Percentiles rank a stretch among this genome's conserved stretches.
Evolutionary conservation across 306 rosid species (phyloP).

Genomic region (Canavalia gladiata): DNA sequence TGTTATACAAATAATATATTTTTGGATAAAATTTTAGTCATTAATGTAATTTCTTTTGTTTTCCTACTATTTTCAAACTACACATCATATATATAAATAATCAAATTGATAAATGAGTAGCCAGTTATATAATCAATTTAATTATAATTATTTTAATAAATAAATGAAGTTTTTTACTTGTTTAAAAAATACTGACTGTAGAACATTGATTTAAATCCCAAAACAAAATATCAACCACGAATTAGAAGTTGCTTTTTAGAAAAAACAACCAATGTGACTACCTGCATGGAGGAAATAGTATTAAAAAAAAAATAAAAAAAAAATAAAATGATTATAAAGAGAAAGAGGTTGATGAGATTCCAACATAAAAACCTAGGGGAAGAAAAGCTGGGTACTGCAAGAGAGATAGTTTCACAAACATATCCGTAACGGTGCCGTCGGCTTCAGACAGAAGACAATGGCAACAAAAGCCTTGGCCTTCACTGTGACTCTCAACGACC

Average conservation of each 20-base stretch:
- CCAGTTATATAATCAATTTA: too few species aligned
- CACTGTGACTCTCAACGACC: constrained; percentile 41
- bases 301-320: not conserved
- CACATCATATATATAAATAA: too few species aligned
- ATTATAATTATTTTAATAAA: too few species aligned
- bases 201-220: too few species aligned
- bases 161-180: too few species aligned
- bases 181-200: too few species aligned
- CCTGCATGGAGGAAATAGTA: constrained; percentile 8
- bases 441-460: constrained; percentile 40
- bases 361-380: constrained; percentile 46
- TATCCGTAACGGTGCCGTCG: constrained; percentile 15
- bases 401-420: constrained; percentile 4
- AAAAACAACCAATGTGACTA: not conserved
- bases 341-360: not conserved
- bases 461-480: constrained; percentile 57
- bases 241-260: constrained; percentile 13
- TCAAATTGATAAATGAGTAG: too few species aligned
- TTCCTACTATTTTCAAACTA: too few species aligned
- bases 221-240: not conserved
- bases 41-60: too few species aligned
- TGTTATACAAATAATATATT: too few species aligned
- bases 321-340: not conserved
- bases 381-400: not conserved
- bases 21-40: too few species aligned